phyloP scores from a whole-genome alignment of 805 yeast species.

The Schizosaccharomyces lindneri region DNA sequence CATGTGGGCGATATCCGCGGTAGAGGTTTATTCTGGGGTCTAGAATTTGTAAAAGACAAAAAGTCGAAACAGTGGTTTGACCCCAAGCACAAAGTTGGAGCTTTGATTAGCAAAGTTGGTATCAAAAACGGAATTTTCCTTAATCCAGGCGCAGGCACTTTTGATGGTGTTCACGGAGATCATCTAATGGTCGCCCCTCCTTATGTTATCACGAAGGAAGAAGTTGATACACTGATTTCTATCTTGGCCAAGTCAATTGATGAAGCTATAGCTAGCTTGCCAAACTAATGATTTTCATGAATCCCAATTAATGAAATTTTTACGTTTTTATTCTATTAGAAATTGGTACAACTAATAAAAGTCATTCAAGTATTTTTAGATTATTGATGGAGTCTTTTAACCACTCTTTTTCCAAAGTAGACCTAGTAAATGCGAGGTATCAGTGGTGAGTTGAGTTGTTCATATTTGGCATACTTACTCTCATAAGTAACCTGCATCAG shows the following conservation, averaged over 20 bases:
- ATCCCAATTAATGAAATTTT: no score
- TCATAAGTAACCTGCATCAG: background rate
- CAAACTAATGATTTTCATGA: background rate
- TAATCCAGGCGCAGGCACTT: background rate
- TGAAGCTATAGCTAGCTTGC: background rate
- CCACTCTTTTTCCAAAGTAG: background rate
- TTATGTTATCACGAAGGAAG: background rate
- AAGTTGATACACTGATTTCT: background rate
- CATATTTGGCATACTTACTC: background rate
- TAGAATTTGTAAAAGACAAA: constrained; percentile 32
- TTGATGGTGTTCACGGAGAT: background rate
- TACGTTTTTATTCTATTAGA: background rate
- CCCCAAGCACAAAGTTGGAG: background rate
- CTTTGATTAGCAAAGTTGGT: background rate
- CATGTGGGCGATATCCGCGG: constrained; percentile 39
- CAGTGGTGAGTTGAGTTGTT: no score
- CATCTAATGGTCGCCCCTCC: background rate
- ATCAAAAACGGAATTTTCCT: background rate
- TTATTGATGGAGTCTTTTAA: no score
- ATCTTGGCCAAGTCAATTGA: background rate
- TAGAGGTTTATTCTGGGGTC: constrained; percentile 32
- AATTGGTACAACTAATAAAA: background rate
- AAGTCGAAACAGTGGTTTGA: constrained; percentile 21
- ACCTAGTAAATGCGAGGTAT: no score
- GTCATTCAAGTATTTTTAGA: no score